Conservation (phyloP, 805 yeast species). For the Ogataea angusta region DNA sequence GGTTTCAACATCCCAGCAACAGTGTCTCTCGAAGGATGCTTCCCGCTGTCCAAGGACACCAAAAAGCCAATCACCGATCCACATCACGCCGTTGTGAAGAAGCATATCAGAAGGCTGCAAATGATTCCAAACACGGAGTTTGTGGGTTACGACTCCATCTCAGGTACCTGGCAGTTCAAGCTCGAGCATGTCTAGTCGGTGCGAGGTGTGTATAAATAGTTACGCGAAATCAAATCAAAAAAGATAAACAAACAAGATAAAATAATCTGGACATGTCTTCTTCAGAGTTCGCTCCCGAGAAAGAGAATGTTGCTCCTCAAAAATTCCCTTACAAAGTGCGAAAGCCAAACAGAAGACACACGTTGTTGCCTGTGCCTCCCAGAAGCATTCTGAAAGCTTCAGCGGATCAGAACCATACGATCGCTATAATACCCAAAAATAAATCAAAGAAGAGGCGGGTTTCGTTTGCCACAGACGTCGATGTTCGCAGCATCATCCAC, state of each 20-base stretch:
- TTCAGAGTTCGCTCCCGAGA: conserved; percentile 2
- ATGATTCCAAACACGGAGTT: conserved; percentile 58
- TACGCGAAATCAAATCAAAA: conserved; percentile 6
- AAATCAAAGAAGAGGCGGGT: conserved; percentile 48
- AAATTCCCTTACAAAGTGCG: conserved; percentile 10
- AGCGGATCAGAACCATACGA: conserved; percentile 33
- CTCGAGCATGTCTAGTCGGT: conserved; percentile 38
- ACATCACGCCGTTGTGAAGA: conserved; percentile 63
- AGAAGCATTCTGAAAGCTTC: conserved; percentile 39
- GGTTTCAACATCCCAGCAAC: conserved; percentile 79
- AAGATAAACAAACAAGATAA: conserved; percentile 5
- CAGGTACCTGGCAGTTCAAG: conserved; percentile 69
- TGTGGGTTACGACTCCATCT: conserved; percentile 69
- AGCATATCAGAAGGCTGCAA: conserved; percentile 67
- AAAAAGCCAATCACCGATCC: conserved; percentile 74
- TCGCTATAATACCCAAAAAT: conserved; percentile 35
- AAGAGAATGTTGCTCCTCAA: conserved; percentile 14
- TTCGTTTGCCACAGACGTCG: conserved; percentile 74
- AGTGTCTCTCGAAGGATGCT: conserved; percentile 75
- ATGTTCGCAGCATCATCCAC: conserved; percentile 49
- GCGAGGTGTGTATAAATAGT: conserved; percentile 5
- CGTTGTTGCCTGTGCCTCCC: conserved; percentile 33
- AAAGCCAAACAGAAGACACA: conserved; percentile 30
- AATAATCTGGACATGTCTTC: background rate
- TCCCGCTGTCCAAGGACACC: conserved; percentile 71